These are phyloP conservation scores for Chrysophaeum taylorii DNA, from an alignment of 352 stramenopile species.

Conservation along the genomic window DNA sequence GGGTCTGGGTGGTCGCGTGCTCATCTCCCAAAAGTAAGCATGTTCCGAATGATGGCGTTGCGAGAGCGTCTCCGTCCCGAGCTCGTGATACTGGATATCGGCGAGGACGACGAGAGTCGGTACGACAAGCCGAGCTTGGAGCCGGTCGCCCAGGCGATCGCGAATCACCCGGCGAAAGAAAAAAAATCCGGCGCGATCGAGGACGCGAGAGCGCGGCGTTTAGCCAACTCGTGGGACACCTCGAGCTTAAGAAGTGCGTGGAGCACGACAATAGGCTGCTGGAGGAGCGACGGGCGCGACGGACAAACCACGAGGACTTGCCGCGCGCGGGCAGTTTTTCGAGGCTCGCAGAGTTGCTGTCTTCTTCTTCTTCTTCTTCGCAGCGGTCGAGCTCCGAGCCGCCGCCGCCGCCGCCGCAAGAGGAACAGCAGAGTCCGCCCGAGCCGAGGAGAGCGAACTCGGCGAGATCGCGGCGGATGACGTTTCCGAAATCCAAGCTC, in stretches of 20 bases:
- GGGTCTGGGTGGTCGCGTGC: background rate
- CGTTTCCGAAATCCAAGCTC: too few species aligned
- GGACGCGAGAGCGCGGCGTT: background rate
- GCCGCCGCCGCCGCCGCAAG: too few species aligned
- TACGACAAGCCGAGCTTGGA: too few species aligned
- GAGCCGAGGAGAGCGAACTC: too few species aligned
- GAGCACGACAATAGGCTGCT: background rate
- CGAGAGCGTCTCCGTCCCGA: background rate
- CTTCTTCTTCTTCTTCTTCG: too few species aligned
- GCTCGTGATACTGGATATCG: background rate
- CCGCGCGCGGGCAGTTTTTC: background rate
- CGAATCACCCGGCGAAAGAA: background rate
- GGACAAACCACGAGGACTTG: too few species aligned
- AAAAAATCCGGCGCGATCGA: background rate
- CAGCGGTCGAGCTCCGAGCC: too few species aligned
- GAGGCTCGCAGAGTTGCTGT: background rate
- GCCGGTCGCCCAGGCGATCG: background rate
- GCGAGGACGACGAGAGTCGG: too few species aligned
- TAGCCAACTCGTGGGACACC: background rate
- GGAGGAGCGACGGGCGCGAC: background rate
- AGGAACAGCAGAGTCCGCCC: too few species aligned
- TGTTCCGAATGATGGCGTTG: conserved; percentile 1
- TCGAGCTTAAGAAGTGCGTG: background rate
- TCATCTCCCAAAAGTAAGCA: background rate
- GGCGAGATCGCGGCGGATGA: too few species aligned